A percentile compares a stretch with the other conserved stretches of the same genome.
Conservation (phyloP, 202 grass and related monocot species). For the Hordeum pubiflorum region DNA sequence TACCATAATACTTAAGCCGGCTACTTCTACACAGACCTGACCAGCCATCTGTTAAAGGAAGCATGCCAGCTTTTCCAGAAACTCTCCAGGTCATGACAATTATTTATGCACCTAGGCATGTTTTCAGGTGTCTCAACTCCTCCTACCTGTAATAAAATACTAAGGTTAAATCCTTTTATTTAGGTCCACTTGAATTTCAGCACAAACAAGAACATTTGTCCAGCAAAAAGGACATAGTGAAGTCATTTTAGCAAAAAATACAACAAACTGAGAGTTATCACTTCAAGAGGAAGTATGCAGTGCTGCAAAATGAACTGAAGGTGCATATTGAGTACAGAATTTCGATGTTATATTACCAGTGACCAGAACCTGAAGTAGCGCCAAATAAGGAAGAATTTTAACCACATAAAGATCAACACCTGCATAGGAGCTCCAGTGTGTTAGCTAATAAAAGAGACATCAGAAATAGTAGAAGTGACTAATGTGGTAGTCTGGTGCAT, state of each 20-base stretch:
- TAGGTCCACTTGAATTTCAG: background rate
- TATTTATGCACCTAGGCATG: slow-evolving; percentile 93
- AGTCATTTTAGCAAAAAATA: background rate
- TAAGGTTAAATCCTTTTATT: slow-evolving; percentile 5
- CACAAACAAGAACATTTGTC: background rate
- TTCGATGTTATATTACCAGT: slow-evolving; percentile 53
- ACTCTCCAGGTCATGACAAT: slow-evolving; percentile 85
- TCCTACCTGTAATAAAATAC: slow-evolving; percentile 50
- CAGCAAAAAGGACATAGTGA: background rate
- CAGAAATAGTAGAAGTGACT: background rate
- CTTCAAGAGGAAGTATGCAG: background rate
- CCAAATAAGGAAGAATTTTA: slow-evolving; percentile 99
- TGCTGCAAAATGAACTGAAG: background rate
- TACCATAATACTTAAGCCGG: slow-evolving; percentile 16
- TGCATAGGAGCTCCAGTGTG: slow-evolving; percentile 19
- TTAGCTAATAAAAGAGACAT: slow-evolving; percentile 10
- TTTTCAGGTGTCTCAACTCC: slow-evolving; percentile 85
- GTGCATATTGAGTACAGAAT: background rate
- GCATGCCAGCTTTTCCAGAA: slow-evolving; percentile 99
- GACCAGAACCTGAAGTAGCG: slow-evolving; percentile 94
- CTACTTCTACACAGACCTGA: slow-evolving; percentile 57
- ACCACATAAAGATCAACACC: slow-evolving; percentile 98
- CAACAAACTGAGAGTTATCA: background rate
- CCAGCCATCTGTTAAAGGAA: slow-evolving; percentile 96
- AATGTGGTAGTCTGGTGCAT: background rate